Evolutionary conservation across 148 eudicot genomes (phyloP), one percentile per base, ranked within the genome.

Genomic region (Polygonum maritimum): DNA sequence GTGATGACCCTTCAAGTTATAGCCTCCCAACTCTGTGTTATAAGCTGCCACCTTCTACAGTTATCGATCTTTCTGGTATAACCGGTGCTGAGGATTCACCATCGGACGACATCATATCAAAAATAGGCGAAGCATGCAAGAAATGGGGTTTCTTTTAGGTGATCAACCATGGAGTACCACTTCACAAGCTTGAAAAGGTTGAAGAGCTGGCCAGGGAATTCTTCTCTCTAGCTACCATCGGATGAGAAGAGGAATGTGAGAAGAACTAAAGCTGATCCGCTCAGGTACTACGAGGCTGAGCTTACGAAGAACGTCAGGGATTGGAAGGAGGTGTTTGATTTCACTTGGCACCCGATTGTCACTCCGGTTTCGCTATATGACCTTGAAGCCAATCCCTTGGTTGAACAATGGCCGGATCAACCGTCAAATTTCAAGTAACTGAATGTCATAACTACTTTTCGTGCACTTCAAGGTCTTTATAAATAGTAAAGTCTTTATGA

Each of bases 131-230:
- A 2, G 88, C 91, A 0, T 82, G 86, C 76, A 39, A 76, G 71
- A 74, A 79, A 21, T 88, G 91, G 91, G 91, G 91, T 0, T 88
- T 88, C 76, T 88, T 88, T 65, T 86, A 86, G 69, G 88, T 88
- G 72, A 78, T 86, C 80, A 79, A 88, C 77, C 91, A 88, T 11
- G 87, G 88, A 1, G 84, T 88, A 39, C 83, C 87, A 19, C 3
- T 75, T 4, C 72, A 69, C 40, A 80, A 75, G 51, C 82, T 83
- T 0, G 58, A 82, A 65, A 72, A 74, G 4, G 35, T 81, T 1
- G 81, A 80, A 9, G 4, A 19, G 5, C 79, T 58, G 3, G 78
- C 86, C 16, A 73, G 82, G 45, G 40, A 67, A 31, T 88, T 88
- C 78, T 88, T 88, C 48, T 14, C 33, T 7, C 77, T 80, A 71